Conservation (phyloP, 1,284 basidiomycete genomes). For the Caloboletus firmus region DNA sequence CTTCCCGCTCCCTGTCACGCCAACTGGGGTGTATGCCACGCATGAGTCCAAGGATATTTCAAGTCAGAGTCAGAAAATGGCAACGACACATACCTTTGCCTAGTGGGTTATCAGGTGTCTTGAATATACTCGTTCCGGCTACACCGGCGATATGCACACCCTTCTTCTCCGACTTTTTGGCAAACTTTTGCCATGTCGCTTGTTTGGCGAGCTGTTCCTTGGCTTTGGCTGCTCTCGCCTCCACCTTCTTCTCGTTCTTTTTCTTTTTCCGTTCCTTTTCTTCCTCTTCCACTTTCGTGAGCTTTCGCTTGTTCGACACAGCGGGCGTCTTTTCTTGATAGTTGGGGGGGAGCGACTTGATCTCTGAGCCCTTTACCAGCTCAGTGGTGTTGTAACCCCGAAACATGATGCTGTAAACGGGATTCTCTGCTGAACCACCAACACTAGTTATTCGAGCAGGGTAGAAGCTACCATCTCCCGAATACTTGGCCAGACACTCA, state of each 20-base stretch:
- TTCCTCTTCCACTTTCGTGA: slow-evolving; percentile 80
- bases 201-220: slow-evolving; percentile 90
- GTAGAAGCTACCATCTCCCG: slow-evolving; percentile 87
- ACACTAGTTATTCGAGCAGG: slow-evolving; percentile 89
- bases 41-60: slow-evolving; percentile 27
- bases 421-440: slow-evolving; percentile 81
- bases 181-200: slow-evolving; percentile 95
- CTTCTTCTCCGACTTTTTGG: slow-evolving; percentile 95
- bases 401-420: slow-evolving; percentile 92
- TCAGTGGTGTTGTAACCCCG: slow-evolving; percentile 96
- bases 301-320: slow-evolving; percentile 69
- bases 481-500: slow-evolving; percentile 91
- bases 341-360: slow-evolving; percentile 69
- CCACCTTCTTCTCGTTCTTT: slow-evolving; percentile 95
- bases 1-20: slow-evolving; percentile 91
- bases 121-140: slow-evolving; percentile 91
- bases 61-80: slow-evolving; percentile 2
- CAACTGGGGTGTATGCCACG: slow-evolving; percentile 57
- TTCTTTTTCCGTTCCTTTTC: slow-evolving; percentile 92
- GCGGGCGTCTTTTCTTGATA: slow-evolving; percentile 42
- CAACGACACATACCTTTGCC: slow-evolving; percentile 66
- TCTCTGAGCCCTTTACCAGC: slow-evolving; percentile 70
- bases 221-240: slow-evolving; percentile 82
- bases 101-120: slow-evolving; percentile 91
- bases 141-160: slow-evolving; percentile 87